These are phyloP conservation scores for Kwoniella bestiolae DNA, from an alignment of 768 basidiomycete species.

Conservation along the genomic window DNA sequence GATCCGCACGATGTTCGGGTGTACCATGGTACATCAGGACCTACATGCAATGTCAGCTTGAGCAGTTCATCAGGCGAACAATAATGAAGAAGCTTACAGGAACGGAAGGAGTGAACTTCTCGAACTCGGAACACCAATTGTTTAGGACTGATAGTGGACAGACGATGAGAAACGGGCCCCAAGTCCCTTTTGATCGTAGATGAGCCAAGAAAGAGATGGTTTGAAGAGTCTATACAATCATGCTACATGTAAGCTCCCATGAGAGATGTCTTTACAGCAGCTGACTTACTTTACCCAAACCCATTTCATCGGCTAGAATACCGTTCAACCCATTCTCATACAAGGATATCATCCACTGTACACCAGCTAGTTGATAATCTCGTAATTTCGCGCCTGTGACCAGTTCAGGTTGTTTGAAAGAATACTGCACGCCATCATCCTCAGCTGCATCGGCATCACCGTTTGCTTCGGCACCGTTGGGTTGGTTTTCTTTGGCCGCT, in stretches of 20 bases:
- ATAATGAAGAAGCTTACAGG: conserved; percentile 60
- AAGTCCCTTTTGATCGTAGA: conserved; percentile 74
- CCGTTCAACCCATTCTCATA: conserved; percentile 67
- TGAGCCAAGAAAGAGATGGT: conserved; percentile 92
- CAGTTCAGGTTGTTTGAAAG: conserved; percentile 67
- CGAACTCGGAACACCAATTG: conserved; percentile 86
- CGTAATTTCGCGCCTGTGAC: conserved; percentile 85
- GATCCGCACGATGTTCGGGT: conserved; percentile 75
- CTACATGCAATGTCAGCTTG: conserved; percentile 64
- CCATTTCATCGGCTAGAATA: conserved; percentile 87
- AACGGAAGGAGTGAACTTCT: conserved; percentile 73
- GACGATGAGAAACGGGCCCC: conserved; percentile 80
- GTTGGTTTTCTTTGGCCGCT: conserved; percentile 14
- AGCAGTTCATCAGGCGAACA: not conserved
- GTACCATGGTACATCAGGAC: conserved; percentile 89
- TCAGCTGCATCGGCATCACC: conserved; percentile 19
- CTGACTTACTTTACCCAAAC: conserved; percentile 66
- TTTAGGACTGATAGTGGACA: conserved; percentile 91
- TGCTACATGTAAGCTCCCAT: not conserved
- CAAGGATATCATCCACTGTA: conserved; percentile 91
- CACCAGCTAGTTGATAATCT: conserved; percentile 88
- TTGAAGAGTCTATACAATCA: conserved; percentile 75
- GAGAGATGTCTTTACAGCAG: not conserved
- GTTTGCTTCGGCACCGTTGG: conserved; percentile 17
- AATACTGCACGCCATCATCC: conserved; percentile 37